phyloP scores from a whole-genome alignment of 177 flowering plant species.

The Vitis hybrid region DNA sequence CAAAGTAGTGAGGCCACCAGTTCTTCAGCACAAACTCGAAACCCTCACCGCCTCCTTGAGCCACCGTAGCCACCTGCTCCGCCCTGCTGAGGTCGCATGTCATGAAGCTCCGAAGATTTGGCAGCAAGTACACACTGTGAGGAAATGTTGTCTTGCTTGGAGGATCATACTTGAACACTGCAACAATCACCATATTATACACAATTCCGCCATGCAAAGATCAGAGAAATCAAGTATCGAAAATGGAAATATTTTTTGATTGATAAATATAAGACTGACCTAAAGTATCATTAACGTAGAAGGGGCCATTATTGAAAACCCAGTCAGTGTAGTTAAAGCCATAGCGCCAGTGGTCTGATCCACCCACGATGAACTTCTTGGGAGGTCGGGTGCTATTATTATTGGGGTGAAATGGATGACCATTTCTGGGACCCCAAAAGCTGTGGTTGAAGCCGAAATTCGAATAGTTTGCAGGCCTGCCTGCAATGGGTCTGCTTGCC shows the following conservation, averaged over 20 bases:
- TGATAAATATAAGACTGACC: constrained; percentile 16
- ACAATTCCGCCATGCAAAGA: no score
- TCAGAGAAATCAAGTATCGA: neutral
- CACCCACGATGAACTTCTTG: constrained; percentile 27
- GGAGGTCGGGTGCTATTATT: constrained; percentile 30
- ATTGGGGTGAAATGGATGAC: constrained; percentile 34
- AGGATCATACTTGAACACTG: constrained; percentile 32
- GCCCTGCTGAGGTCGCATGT: constrained; percentile 43
- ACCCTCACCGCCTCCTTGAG: constrained; percentile 39
- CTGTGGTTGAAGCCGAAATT: constrained; percentile 40
- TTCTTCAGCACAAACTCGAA: constrained; percentile 35
- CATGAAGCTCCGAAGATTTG: constrained; percentile 32
- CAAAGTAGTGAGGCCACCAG: constrained; percentile 42
- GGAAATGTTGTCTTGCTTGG: constrained; percentile 28
- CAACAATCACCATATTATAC: neutral
- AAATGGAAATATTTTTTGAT: neutral
- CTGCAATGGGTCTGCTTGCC: constrained; percentile 21
- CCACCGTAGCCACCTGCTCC: constrained; percentile 23
- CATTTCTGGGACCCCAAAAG: constrained; percentile 38
- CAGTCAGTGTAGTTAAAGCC: constrained; percentile 37
- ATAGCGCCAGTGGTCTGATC: constrained; percentile 30
- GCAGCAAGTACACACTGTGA: constrained; percentile 51
- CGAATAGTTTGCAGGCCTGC: constrained; percentile 39
- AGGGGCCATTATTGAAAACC: constrained; percentile 33
- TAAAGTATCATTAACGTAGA: constrained; percentile 32